phyloP scores from a whole-genome alignment of 352 stramenopile genomes.

The Globisporangium yorkense region DNA sequence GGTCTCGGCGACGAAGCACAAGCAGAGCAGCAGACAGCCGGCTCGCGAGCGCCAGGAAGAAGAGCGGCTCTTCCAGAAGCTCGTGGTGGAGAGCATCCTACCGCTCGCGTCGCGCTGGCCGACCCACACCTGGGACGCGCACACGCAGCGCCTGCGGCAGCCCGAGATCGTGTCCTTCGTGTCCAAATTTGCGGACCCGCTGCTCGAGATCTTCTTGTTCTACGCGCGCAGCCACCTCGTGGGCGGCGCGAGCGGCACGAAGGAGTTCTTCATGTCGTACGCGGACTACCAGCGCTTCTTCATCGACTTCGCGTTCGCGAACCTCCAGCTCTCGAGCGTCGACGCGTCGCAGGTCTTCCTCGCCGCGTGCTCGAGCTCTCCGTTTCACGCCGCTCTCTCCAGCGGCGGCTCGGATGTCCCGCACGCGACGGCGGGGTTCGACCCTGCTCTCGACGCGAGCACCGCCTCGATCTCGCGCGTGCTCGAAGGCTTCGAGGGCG shows the following conservation, averaged over 20 bases:
- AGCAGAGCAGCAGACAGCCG: conserved; percentile 20
- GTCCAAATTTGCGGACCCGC: conserved; percentile 56
- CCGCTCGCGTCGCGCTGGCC: conserved; percentile 54
- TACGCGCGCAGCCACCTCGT: conserved; percentile 57
- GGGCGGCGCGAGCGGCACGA: conserved; percentile 25
- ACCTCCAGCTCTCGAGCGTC: conserved; percentile 63
- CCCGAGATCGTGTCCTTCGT: conserved; percentile 53
- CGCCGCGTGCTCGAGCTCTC: conserved; percentile 48
- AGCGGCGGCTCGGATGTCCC: background rate
- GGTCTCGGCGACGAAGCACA: conserved; percentile 37
- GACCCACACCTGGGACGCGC: conserved; percentile 35
- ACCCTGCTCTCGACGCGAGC: background rate
- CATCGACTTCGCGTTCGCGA: conserved; percentile 68
- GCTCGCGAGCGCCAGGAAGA: conserved; percentile 36
- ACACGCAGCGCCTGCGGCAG: conserved; percentile 39
- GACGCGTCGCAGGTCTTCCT: conserved; percentile 68
- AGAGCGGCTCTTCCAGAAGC: conserved; percentile 44
- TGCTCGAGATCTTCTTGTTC: conserved; percentile 76
- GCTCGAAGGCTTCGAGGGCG: conserved; percentile 35
- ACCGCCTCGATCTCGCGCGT: conserved; percentile 34
- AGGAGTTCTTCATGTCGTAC: conserved; percentile 71
- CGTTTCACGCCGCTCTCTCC: conserved; percentile 33
- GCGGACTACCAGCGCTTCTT: conserved; percentile 67
- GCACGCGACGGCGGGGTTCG: background rate
- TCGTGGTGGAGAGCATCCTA: conserved; percentile 58